Evolutionary conservation across 495 filamentous ascomycete genomes (phyloP), one percentile per base, ranked within the genome.

Genomic region (Paragyromitra xinjiangensis): DNA sequence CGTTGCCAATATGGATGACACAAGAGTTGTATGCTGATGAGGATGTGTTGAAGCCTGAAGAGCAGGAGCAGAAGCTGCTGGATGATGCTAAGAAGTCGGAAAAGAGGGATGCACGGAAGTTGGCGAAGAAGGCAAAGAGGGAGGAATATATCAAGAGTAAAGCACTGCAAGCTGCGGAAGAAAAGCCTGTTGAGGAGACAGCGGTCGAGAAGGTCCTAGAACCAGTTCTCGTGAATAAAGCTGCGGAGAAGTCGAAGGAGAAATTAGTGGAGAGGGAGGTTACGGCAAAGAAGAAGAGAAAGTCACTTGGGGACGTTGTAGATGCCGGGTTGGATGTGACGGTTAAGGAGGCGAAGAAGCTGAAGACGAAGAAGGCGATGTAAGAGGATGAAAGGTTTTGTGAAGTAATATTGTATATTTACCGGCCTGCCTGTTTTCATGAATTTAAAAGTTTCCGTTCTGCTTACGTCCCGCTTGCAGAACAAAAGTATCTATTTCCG

Each of bases 1-100:
- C 94, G 12, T 85, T 99, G 78, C 95, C 95, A 14, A 90, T 99
- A 74, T 99, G 93, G 92, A 86, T 98, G 81, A 92, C 95, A 8
- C 89, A 91, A 80, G 92, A 98, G 85, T 84, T 99, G 65, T 99
- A 94, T 93, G 85, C 91, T 64, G 92, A 94, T 77, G 86, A 84
- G 24, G 92, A 97, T 83, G 91, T 98, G 5, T 84, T 97, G 79
- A 89, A 89, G 65, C 83, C 88, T 55, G 86, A 85, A 64, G 85
- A 86, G 42, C 82, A 84, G 51, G 84, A 85, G 77, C 83, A 84
- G n/a, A 83, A 16, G 81, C 79, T 80, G 71, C 37, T 73, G 24
- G 78, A 69, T 66, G 63, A 78, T 26, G 87, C 77, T 26, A 81
- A 83, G 59, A 84, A 66, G 75, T 63, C 70, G 64, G 84, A 83